Evolutionary conservation across 768 basidiomycete species (phyloP).

Genomic region (Pleurotus giganteus): DNA sequence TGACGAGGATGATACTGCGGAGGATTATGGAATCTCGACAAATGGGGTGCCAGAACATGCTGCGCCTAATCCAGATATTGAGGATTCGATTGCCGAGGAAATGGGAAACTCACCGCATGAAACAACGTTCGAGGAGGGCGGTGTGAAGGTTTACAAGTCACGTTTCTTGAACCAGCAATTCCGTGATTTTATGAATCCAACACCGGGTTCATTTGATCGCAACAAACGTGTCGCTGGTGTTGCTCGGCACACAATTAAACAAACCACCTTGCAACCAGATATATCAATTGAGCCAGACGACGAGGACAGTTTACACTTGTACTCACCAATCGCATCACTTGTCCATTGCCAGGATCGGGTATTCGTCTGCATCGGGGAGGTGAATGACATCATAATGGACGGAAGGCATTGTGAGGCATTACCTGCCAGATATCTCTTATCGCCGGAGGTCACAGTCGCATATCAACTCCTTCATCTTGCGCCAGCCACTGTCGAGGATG

Average conservation of each 20-base stretch:
- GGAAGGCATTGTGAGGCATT: constrained; percentile 18
- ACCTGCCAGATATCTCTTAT: neutral
- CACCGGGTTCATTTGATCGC: constrained; percentile 8
- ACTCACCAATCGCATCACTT: constrained; percentile 21
- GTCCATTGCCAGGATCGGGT: constrained; percentile 19
- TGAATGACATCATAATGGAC: constrained; percentile 21
- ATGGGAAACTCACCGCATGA: neutral
- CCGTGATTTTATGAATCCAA: neutral
- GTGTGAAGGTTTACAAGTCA: constrained; percentile 11
- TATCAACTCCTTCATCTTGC: constrained; percentile 5
- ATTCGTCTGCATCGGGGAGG: constrained; percentile 27
- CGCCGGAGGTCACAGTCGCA: neutral
- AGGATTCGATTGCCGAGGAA: constrained; percentile 9
- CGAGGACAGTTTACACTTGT: constrained; percentile 1
- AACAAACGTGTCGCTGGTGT: constrained; percentile 7
- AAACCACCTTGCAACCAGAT: neutral
- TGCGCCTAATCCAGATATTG: constrained; percentile 3
- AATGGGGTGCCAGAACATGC: neutral
- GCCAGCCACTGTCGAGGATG: constrained; percentile 1
- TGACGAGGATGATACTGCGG: constrained; percentile 5
- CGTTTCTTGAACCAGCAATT: neutral
- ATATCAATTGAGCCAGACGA: constrained; percentile 9
- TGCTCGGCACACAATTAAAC: neutral
- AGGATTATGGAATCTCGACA: neutral
- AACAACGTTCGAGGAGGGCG: constrained; percentile 4